Conservation (phyloP, 768 basidiomycete species). For the Hydnomerulius pinastri region DNA sequence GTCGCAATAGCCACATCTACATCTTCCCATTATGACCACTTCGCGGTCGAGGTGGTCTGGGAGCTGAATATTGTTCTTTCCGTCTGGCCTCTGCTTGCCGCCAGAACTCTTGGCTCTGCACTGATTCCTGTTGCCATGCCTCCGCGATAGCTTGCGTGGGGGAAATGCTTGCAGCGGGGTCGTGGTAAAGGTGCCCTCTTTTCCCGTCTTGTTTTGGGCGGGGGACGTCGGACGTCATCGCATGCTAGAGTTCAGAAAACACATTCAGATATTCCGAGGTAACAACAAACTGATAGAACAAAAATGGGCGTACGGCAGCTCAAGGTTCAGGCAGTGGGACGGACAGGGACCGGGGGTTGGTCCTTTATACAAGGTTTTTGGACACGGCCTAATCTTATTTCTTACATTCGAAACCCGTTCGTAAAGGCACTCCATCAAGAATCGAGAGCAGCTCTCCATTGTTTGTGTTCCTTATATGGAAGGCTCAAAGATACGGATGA, state of each 20-base stretch:
- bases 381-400: slow-evolving; percentile 31
- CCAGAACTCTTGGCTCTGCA: slow-evolving; percentile 63
- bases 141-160: slow-evolving; percentile 67
- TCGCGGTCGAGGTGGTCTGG: slow-evolving; percentile 37
- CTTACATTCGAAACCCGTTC: slow-evolving; percentile 28
- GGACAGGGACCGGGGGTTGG: slow-evolving; percentile 31
- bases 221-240: slow-evolving; percentile 38
- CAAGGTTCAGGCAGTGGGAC: slow-evolving; percentile 35
- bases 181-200: slow-evolving; percentile 29
- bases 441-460: slow-evolving; percentile 31
- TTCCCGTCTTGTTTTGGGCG: slow-evolving; percentile 36
- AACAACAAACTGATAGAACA: slow-evolving; percentile 27
- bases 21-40: slow-evolving; percentile 52
- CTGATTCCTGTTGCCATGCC: slow-evolving; percentile 66
- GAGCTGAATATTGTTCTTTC: slow-evolving; percentile 44
- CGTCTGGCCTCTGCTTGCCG: slow-evolving; percentile 51
- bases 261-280: slow-evolving; percentile 27
- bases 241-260: slow-evolving; percentile 32
- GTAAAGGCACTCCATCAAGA: slow-evolving; percentile 17
- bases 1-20: slow-evolving; percentile 35
- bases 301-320: slow-evolving; percentile 40
- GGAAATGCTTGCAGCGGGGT: slow-evolving; percentile 36
- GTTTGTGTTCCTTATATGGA: slow-evolving; percentile 33
- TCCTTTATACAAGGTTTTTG: slow-evolving; percentile 39
- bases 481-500: slow-evolving; percentile 33